Conservation (phyloP, 1,284 basidiomycete species). For the Sporisorium exsertum region DNA sequence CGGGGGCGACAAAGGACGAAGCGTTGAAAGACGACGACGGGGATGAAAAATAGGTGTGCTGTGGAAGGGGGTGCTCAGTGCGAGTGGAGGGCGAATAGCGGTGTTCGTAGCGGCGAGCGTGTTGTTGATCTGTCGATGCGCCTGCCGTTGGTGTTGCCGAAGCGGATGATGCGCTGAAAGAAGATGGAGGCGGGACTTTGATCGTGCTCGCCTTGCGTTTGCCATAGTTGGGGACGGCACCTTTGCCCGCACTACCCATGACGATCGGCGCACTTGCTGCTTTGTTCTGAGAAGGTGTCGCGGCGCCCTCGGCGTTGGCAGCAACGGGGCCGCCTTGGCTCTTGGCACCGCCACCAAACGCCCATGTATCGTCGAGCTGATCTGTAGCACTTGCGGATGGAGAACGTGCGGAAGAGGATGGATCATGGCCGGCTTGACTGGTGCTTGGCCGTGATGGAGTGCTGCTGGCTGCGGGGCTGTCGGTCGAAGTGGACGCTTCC, state of each 20-base stretch:
- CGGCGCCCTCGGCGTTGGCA: neutral
- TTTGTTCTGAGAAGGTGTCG: conserved; percentile 13
- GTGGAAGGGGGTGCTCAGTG: conserved; percentile 56
- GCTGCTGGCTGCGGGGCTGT: conserved; percentile 17
- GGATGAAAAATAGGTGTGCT: conserved; percentile 65
- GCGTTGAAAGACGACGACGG: conserved; percentile 66
- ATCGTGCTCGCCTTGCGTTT: conserved; percentile 48
- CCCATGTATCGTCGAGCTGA: conserved; percentile 48
- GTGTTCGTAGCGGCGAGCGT: conserved; percentile 26
- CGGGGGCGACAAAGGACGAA: conserved; percentile 57
- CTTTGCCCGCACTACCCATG: conserved; percentile 61
- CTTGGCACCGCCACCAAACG: conserved; percentile 52
- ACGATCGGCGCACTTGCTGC: conserved; percentile 34
- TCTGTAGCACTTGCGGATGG: conserved; percentile 34
- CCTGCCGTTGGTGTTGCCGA: neutral
- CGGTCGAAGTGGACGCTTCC: conserved; percentile 1
- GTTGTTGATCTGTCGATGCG: conserved; percentile 16
- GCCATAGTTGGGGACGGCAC: conserved; percentile 60
- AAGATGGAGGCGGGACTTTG: conserved; percentile 21
- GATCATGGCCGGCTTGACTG: conserved; percentile 20
- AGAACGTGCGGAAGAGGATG: conserved; percentile 23
- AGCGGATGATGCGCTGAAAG: neutral
- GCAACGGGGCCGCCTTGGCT: conserved; percentile 47
- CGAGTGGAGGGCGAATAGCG: conserved; percentile 48
- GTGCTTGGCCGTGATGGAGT: conserved; percentile 5